These are phyloP conservation scores for Candida ovalis DNA, from an alignment of 805 yeast species.

Conservation along the genomic window DNA sequence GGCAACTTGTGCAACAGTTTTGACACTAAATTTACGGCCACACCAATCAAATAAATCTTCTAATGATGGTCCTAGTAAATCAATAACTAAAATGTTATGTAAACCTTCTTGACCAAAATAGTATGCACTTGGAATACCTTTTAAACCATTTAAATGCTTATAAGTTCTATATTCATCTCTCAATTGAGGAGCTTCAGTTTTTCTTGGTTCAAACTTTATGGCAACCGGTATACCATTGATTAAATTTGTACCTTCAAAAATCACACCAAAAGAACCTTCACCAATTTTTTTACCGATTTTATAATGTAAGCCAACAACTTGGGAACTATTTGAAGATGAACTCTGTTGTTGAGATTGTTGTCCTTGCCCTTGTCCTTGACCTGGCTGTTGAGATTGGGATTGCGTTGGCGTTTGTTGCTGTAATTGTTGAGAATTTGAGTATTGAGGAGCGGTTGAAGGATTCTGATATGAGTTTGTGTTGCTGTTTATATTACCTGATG, in stretches of 20 bases:
- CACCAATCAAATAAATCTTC: conserved; percentile 99
- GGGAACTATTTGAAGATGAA: conserved; percentile 34
- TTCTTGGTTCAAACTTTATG: conserved; percentile 94
- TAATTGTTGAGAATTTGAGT: conserved; percentile 20
- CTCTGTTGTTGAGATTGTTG: conserved; percentile 7
- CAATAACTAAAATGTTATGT: conserved; percentile 92
- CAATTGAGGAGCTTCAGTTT: conserved; percentile 95
- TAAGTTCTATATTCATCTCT: conserved; percentile 97
- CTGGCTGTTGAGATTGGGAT: conserved; percentile 1
- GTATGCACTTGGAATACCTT: conserved; percentile 94
- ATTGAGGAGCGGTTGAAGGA: conserved; percentile 28
- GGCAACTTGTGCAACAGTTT: conserved; percentile 91
- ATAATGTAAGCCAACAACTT: conserved; percentile 90
- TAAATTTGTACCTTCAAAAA: conserved; percentile 92
- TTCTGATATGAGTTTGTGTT: conserved; percentile 22
- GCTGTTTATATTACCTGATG: conserved; percentile 22
- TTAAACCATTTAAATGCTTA: conserved; percentile 73
- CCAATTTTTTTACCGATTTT: conserved; percentile 97
- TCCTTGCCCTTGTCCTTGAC: conserved; percentile 2
- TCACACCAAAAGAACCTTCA: conserved; percentile 97
- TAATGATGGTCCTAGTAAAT: conserved; percentile 89
- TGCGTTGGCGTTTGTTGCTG: not conserved
- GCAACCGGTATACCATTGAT: conserved; percentile 93
- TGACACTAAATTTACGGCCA: conserved; percentile 80
- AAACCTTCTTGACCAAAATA: conserved; percentile 98